Percentiles rank a stretch among this genome's conserved stretches.
phyloP scores from a whole-genome alignment of 2,329 filamentous ascomycete species.

The Xylaria sp. region DNA sequence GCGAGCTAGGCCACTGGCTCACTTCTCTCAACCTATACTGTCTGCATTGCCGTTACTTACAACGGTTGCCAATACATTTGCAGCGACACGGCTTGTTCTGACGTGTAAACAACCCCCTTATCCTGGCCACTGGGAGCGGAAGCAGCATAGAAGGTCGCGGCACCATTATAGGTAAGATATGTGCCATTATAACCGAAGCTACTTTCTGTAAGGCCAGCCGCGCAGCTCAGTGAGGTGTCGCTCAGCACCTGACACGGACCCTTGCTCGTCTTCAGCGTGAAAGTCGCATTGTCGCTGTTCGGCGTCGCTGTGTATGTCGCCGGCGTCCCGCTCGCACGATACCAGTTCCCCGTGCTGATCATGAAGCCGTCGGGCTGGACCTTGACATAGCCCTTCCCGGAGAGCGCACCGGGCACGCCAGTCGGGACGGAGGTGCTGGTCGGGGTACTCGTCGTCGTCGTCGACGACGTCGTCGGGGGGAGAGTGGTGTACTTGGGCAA shows the following conservation, averaged over 20 bases:
- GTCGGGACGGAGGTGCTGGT: constrained; percentile 51
- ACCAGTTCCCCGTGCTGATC: constrained; percentile 35
- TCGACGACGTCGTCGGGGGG: constrained; percentile 6
- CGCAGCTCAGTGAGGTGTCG: constrained; percentile 35
- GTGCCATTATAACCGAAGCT: constrained; percentile 34
- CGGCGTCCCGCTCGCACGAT: constrained; percentile 33
- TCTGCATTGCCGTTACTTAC: not conserved
- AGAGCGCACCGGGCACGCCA: constrained; percentile 50
- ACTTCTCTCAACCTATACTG: not conserved
- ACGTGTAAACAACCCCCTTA: constrained; percentile 29
- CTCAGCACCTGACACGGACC: constrained; percentile 32
- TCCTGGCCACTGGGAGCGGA: constrained; percentile 30
- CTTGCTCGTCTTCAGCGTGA: constrained; percentile 37
- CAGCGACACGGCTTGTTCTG: constrained; percentile 28
- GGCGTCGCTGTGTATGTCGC: constrained; percentile 35
- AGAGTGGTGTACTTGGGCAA: constrained; percentile 60
- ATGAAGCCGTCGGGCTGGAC: constrained; percentile 51
- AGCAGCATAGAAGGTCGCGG: constrained; percentile 33
- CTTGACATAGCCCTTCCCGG: constrained; percentile 69
- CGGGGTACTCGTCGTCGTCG: constrained; percentile 7
- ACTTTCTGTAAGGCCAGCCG: constrained; percentile 15
- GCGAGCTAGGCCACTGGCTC: not conserved
- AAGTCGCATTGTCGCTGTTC: constrained; percentile 14
- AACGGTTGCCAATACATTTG: constrained; percentile 36
- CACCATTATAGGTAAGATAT: constrained; percentile 30